Evolutionary conservation across 495 filamentous ascomycete species (phyloP).

Genomic region (Podospora pseudoanserina): DNA sequence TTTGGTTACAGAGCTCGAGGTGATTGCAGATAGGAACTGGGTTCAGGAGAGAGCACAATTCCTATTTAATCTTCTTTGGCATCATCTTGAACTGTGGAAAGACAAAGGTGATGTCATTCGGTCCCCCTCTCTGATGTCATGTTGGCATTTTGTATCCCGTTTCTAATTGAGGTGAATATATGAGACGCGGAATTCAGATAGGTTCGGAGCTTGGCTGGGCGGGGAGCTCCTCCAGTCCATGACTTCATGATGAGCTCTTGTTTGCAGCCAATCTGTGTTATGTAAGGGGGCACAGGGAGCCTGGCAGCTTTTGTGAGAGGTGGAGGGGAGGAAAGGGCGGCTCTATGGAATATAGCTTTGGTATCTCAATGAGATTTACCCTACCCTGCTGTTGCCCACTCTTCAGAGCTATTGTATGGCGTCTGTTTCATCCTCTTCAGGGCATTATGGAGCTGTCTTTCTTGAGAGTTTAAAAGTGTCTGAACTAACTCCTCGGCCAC

Average conservation of each 20-base stretch:
- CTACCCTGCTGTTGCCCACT: too few species aligned
- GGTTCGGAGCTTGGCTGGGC: not conserved
- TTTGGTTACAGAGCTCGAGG: not conserved
- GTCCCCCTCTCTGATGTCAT: not conserved
- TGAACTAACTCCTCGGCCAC: too few species aligned
- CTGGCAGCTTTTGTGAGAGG: not conserved
- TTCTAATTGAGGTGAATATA: not conserved
- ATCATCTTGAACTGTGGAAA: not conserved
- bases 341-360: not conserved
- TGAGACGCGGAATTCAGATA: not conserved
- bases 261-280: not conserved
- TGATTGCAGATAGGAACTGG: not conserved
- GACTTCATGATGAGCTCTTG: slow-evolving; percentile 9
- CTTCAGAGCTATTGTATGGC: too few species aligned
- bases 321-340: not conserved
- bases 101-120: not conserved
- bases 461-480: too few species aligned
- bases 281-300: not conserved
- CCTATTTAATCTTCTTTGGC: not conserved
- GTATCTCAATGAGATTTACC: too few species aligned
- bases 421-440: too few species aligned
- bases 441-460: too few species aligned
- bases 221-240: slow-evolving; percentile 1
- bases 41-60: not conserved
- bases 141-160: not conserved